Conservation (phyloP, 306 rosid species). For the Vigna nakashimae region DNA sequence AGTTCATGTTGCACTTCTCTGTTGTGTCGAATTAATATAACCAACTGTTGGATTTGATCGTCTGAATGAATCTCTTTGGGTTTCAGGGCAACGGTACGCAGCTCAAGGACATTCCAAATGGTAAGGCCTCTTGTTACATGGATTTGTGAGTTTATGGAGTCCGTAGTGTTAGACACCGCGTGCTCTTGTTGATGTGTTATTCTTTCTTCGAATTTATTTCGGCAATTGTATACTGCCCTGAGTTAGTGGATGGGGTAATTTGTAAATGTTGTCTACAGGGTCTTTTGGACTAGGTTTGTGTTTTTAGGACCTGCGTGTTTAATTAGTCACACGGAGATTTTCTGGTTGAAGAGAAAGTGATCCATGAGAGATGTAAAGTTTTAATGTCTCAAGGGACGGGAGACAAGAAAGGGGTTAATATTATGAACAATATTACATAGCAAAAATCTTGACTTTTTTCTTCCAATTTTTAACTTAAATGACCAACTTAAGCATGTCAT, state of each 20-base stretch:
- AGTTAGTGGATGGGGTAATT: not conserved
- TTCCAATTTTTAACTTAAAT: not conserved
- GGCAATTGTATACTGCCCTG: not conserved
- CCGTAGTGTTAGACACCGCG: not conserved
- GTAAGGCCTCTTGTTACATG: conserved; percentile 45
- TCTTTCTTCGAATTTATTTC: not conserved
- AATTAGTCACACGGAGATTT: not conserved
- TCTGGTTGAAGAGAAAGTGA: not conserved
- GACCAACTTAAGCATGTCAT: not conserved
- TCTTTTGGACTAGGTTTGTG: not conserved
- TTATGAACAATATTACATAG: not conserved
- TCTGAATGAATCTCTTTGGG: conserved; percentile 25
- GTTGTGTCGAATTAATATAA: not conserved
- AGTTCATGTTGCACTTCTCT: not conserved
- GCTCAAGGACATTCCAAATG: conserved; percentile 86
- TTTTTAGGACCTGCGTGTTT: not conserved
- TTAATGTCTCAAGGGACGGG: not conserved
- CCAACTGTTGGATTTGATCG: not conserved
- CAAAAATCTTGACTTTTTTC: not conserved
- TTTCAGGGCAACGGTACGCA: conserved; percentile 83
- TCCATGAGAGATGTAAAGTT: not conserved
- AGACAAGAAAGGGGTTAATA: not conserved
- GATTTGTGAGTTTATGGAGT: not conserved
- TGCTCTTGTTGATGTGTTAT: not conserved
- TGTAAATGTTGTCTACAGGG: not conserved